Evolutionary conservation across 345 rosid genomes (phyloP).

Genomic region (Limnanthes douglasii): DNA sequence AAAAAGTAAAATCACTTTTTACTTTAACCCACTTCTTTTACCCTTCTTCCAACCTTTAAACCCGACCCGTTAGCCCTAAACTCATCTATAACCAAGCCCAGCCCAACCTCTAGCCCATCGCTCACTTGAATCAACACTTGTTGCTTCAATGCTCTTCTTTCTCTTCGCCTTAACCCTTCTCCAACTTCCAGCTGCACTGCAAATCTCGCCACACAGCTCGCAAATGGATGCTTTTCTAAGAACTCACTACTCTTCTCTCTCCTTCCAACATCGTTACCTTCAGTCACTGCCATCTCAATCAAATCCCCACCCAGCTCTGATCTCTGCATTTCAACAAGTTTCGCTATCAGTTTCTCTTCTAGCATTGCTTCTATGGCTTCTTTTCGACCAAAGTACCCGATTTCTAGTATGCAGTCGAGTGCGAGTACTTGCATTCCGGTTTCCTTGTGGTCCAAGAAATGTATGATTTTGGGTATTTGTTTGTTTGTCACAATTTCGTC

Average conservation of each 20-base stretch:
- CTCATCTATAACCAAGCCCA: too few species aligned
- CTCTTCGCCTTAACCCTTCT: constrained; percentile 59
- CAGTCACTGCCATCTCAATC: constrained; percentile 25
- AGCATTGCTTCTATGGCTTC: constrained; percentile 49
- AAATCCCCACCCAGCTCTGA: constrained; percentile 42
- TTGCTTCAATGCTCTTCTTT: constrained; percentile 45
- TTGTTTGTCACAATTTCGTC: constrained; percentile 38
- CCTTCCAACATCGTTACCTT: constrained; percentile 3
- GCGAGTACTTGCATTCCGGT: constrained; percentile 18
- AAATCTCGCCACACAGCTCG: constrained; percentile 55
- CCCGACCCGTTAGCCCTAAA: too few species aligned
- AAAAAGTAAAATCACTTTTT: too few species aligned
- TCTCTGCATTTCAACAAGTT: constrained; percentile 46
- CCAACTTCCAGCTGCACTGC: constrained; percentile 67
- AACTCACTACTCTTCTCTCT: constrained; percentile 11
- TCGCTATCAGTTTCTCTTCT: constrained; percentile 22
- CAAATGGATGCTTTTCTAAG: constrained; percentile 39
- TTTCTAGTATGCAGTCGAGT: constrained; percentile 44
- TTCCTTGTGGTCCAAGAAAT: constrained; percentile 27
- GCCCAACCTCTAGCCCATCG: too few species aligned
- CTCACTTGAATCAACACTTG: constrained; percentile 29
- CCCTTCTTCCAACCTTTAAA: too few species aligned
- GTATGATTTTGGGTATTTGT: constrained; percentile 26
- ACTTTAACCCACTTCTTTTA: too few species aligned
- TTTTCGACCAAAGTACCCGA: constrained; percentile 50